These are phyloP conservation scores for Mycena metata DNA, from an alignment of 768 basidiomycete genomes.

Conservation along the genomic window DNA sequence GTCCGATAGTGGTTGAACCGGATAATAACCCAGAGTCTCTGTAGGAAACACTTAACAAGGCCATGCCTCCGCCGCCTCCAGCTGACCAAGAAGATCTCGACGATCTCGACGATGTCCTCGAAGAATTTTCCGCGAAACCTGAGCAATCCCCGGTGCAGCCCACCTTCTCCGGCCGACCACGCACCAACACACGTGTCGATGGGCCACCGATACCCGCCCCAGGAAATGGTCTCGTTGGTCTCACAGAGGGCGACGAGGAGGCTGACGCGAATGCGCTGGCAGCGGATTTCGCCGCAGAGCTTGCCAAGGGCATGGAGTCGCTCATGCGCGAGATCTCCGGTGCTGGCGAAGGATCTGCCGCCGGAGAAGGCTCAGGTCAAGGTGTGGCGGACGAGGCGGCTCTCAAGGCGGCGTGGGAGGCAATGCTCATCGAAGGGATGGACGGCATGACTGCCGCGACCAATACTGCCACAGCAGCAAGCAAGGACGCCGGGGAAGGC, in stretches of 20 bases:
- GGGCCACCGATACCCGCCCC: slow-evolving; percentile 55
- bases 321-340: slow-evolving; percentile 60
- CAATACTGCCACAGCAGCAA: slow-evolving; percentile 17
- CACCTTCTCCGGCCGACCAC: slow-evolving; percentile 50
- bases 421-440: slow-evolving; percentile 76
- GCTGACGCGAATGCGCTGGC: slow-evolving; percentile 50
- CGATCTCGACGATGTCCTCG: slow-evolving; percentile 74
- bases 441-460: slow-evolving; percentile 49
- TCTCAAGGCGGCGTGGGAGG: slow-evolving; percentile 77
- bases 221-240: slow-evolving; percentile 41
- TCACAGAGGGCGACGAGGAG: slow-evolving; percentile 54
- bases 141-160: slow-evolving; percentile 35
- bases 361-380: slow-evolving; percentile 45
- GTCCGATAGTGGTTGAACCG: neutral
- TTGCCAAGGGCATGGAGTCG: slow-evolving; percentile 64
- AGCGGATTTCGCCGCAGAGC: slow-evolving; percentile 60
- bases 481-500: slow-evolving; percentile 21
- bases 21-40: too few relatives aligned
- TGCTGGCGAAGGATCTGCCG: slow-evolving; percentile 44
- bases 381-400: slow-evolving; percentile 48
- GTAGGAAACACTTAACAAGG: too few relatives aligned
- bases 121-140: slow-evolving; percentile 51
- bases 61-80: too few relatives aligned
- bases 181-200: slow-evolving; percentile 65
- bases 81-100: slow-evolving; percentile 66